Evolutionary conservation across 495 filamentous ascomycete genomes (phyloP).

Genomic region (Podospora anserina): DNA sequence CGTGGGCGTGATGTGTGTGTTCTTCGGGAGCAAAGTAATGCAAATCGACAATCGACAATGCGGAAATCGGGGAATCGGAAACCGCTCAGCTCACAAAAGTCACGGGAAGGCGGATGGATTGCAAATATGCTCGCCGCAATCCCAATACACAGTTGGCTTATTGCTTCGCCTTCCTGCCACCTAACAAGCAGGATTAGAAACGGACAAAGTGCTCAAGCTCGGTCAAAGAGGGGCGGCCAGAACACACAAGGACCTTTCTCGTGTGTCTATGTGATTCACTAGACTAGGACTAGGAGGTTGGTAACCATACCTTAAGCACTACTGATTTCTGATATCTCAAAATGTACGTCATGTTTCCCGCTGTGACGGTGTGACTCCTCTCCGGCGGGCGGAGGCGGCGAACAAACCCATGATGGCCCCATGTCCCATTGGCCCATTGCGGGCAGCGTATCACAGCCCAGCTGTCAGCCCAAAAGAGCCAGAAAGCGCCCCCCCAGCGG

Average conservation of each 20-base stretch:
- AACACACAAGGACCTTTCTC: neutral
- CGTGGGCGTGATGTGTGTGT: neutral
- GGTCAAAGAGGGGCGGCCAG: neutral
- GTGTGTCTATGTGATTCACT: neutral
- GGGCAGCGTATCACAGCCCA: neutral
- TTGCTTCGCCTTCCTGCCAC: neutral
- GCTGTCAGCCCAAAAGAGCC: neutral
- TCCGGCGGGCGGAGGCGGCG: too few species aligned
- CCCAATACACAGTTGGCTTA: neutral
- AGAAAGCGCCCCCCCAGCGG: neutral
- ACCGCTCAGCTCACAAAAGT: neutral
- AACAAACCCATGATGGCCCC: neutral
- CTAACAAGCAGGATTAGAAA: neutral
- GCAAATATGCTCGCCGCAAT: neutral
- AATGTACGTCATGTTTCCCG: neutral
- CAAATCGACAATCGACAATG: neutral
- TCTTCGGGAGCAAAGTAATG: neutral
- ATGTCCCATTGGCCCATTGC: neutral
- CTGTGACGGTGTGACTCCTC: neutral
- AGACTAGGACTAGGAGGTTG: neutral
- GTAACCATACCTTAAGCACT: neutral
- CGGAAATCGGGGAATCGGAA: neutral
- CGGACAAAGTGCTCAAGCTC: neutral
- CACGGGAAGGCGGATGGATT: neutral
- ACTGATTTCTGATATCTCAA: neutral